Percentiles rank a stretch among this genome's conserved stretches.
phyloP scores from a whole-genome alignment of 2,329 filamentous ascomycete species.

The Septoria linicola region DNA sequence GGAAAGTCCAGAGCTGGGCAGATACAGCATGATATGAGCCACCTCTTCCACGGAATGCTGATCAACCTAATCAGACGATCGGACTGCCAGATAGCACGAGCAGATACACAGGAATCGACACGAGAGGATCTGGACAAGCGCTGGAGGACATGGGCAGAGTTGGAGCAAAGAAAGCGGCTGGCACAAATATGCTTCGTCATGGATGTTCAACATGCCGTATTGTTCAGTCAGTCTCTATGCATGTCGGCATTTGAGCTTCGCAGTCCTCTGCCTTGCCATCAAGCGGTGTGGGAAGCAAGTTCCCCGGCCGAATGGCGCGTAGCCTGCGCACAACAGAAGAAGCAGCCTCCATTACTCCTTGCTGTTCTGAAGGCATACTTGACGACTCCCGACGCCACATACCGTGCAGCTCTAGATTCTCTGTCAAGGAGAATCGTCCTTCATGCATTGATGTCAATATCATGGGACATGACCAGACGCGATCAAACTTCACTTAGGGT shows the following conservation, averaged over 20 bases:
- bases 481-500: constrained; percentile 60
- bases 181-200: constrained; percentile 64
- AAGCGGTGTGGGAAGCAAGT: constrained; percentile 58
- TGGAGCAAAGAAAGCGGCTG: constrained; percentile 60
- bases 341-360: constrained; percentile 46
- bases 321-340: neutral
- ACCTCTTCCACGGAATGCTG: constrained; percentile 57
- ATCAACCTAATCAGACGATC: constrained; percentile 57
- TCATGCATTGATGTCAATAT: constrained; percentile 62
- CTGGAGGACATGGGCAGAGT: constrained; percentile 56
- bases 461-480: constrained; percentile 61
- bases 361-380: constrained; percentile 58
- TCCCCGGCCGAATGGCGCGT: constrained; percentile 52
- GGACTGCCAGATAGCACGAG: constrained; percentile 50
- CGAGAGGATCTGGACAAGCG: constrained; percentile 45
- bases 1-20: constrained; percentile 63
- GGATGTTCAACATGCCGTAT: constrained; percentile 64
- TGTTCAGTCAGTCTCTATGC: constrained; percentile 65
- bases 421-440: constrained; percentile 57
- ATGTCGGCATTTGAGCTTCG: constrained; percentile 66
- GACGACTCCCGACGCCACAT: constrained; percentile 44
- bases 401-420: constrained; percentile 48
- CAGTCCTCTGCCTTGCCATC: constrained; percentile 56
- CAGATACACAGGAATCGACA: constrained; percentile 38
- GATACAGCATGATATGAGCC: constrained; percentile 63